Evolutionary conservation across 140 eudicot genomes (phyloP).

Genomic region (Erigeron philadelphicus): DNA sequence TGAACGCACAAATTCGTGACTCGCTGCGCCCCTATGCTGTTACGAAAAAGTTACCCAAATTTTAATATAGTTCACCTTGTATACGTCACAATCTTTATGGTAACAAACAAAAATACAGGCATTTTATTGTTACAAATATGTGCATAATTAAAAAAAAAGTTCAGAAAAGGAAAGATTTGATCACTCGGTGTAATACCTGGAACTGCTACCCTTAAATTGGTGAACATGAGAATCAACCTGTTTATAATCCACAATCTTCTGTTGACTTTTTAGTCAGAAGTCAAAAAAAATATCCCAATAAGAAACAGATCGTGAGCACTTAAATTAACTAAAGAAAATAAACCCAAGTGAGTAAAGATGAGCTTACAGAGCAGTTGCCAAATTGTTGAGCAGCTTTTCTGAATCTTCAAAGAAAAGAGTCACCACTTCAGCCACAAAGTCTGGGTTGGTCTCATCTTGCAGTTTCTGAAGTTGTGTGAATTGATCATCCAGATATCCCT

Average conservation of each 20-base stretch:
- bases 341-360: not conserved
- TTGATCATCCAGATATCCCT: constrained; percentile 58
- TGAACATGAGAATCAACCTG: constrained; percentile 66
- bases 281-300: not conserved
- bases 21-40: constrained; percentile 58
- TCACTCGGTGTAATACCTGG: constrained; percentile 37
- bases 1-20: constrained; percentile 43
- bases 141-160: not conserved
- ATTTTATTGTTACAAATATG: not conserved
- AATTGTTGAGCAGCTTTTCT: constrained; percentile 53
- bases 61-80: not conserved
- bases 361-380: constrained; percentile 55
- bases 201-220: constrained; percentile 65
- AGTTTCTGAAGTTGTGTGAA: constrained; percentile 61
- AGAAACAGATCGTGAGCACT: constrained; percentile 8
- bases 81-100: not conserved
- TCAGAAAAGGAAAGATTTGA: not conserved
- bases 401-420: constrained; percentile 69
- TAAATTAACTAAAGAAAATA: constrained; percentile 9
- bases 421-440: constrained; percentile 66
- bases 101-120: not conserved
- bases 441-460: constrained; percentile 71
- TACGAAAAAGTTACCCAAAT: constrained; percentile 16
- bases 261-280: constrained; percentile 37
- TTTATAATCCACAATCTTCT: constrained; percentile 50